Percentiles rank a stretch among this genome's conserved stretches.
Conservation (phyloP, 306 rosid species). For the Medicago lupulina region DNA sequence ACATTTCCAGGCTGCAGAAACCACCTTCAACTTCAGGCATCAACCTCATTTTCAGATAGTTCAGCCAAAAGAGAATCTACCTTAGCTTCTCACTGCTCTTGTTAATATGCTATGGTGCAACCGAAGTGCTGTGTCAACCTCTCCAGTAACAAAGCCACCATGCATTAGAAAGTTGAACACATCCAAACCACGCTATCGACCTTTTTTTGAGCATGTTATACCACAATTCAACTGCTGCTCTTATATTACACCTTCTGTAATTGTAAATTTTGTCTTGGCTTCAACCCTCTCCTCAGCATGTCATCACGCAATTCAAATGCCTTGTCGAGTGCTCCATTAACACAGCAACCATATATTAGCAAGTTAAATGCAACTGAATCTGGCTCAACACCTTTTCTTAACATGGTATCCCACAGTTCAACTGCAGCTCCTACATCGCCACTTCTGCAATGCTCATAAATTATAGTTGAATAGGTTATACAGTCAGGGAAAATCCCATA, state of each 20-base stretch:
- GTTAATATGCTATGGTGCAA: slow-evolving; percentile 62
- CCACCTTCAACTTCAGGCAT: slow-evolving; percentile 29
- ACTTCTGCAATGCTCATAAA: slow-evolving; percentile 72
- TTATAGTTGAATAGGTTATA: slow-evolving; percentile 84
- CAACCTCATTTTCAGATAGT: slow-evolving; percentile 15
- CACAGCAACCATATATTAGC: slow-evolving; percentile 84
- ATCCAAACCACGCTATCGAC: slow-evolving; percentile 60
- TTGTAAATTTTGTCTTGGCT: slow-evolving; percentile 58
- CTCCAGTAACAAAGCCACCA: slow-evolving; percentile 61
- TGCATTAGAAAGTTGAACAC: slow-evolving; percentile 56
- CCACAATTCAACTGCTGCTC: slow-evolving; percentile 61
- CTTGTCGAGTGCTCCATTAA: slow-evolving; percentile 70
- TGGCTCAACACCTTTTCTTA: slow-evolving; percentile 78
- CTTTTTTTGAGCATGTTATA: slow-evolving; percentile 58
- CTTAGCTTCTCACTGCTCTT: slow-evolving; percentile 51
- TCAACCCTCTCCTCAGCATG: slow-evolving; percentile 73
- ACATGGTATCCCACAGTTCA: slow-evolving; percentile 78
- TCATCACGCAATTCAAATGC: slow-evolving; percentile 87
- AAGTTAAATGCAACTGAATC: slow-evolving; percentile 75
- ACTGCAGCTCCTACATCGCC: slow-evolving; percentile 73
- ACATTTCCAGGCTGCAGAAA: slow-evolving; percentile 11
- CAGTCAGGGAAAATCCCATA: slow-evolving; percentile 78
- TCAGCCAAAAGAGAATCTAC: slow-evolving; percentile 32
- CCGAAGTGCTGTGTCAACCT: slow-evolving; percentile 51
- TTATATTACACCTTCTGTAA: slow-evolving; percentile 58